Percentiles rank a stretch among this genome's conserved stretches.
These are phyloP conservation scores for Lolium multiflorum DNA, from an alignment of 176 grass and related monocot genomes.

Conservation along the genomic window DNA sequence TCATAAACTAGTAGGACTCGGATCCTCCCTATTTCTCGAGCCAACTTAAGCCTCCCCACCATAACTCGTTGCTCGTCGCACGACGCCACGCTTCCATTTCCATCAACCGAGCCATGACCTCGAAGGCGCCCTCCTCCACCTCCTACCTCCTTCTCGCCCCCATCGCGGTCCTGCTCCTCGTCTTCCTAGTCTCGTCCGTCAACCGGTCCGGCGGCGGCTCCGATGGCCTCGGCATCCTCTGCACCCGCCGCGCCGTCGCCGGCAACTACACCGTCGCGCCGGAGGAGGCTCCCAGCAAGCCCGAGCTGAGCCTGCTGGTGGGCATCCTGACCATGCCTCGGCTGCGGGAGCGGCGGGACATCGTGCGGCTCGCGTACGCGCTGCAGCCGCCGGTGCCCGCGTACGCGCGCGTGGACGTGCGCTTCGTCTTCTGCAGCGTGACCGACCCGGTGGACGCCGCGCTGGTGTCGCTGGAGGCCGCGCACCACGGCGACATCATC, in stretches of 20 bases:
- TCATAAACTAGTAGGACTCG: not conserved
- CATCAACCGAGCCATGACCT: not conserved
- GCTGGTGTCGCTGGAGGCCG: conserved; percentile 57
- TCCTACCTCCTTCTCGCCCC: conserved; percentile 42
- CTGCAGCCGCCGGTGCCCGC: conserved; percentile 39
- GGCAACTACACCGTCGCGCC: not conserved
- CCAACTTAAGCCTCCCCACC: not conserved
- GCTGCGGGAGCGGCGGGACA: conserved; percentile 60
- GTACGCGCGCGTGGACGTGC: conserved; percentile 61
- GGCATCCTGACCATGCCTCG: conserved; percentile 63
- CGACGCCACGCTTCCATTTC: not conserved
- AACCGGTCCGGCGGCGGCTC: not conserved
- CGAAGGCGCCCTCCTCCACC: conserved; percentile 35
- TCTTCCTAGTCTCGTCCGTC: conserved; percentile 35
- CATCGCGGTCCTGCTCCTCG: conserved; percentile 35
- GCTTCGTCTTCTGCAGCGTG: conserved; percentile 79
- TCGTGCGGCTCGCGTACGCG: conserved; percentile 71
- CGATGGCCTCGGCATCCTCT: conserved; percentile 36
- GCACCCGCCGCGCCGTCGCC: not conserved
- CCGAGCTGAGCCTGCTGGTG: conserved; percentile 65
- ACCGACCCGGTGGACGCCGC: conserved; percentile 54
- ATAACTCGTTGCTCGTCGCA: not conserved
- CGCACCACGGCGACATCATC: conserved; percentile 57
- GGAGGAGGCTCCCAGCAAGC: not conserved
- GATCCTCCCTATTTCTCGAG: not conserved